Evolutionary conservation across 768 basidiomycete species (phyloP).

Genomic region (Boletus rubropictus): DNA sequence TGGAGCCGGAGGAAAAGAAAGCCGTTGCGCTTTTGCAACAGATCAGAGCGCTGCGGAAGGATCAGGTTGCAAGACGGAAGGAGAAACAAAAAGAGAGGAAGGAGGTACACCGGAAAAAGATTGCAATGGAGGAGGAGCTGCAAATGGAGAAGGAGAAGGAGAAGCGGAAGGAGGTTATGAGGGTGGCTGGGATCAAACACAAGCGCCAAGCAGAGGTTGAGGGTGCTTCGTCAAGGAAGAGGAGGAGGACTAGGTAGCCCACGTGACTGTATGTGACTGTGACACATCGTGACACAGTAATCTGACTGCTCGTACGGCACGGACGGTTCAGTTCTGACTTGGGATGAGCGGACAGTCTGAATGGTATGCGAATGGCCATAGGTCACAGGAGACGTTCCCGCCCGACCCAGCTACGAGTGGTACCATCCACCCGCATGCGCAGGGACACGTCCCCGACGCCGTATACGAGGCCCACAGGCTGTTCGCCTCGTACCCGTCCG

Average conservation of each 20-base stretch:
- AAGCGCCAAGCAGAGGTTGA: conserved; percentile 60
- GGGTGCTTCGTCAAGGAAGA: conserved; percentile 46
- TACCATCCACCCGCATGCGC: conserved; percentile 5
- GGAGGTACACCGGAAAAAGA: conserved; percentile 61
- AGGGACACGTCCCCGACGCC: conserved; percentile 36
- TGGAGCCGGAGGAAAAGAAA: conserved; percentile 93
- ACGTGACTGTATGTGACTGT: conserved; percentile 17
- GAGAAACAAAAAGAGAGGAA: conserved; percentile 85
- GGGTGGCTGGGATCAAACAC: conserved; percentile 60
- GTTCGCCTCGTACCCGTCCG: conserved; percentile 64
- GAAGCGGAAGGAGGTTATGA: conserved; percentile 73
- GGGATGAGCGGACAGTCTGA: conserved; percentile 24
- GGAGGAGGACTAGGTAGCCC: conserved; percentile 37
- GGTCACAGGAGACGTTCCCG: conserved; percentile 11
- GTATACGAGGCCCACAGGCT: conserved; percentile 66
- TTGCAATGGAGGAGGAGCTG: conserved; percentile 60
- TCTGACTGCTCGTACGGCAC: background rate
- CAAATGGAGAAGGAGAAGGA: conserved; percentile 68
- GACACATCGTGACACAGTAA: conserved; percentile 15
- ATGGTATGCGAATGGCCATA: conserved; percentile 22
- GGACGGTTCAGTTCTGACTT: conserved; percentile 4
- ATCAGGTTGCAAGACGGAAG: conserved; percentile 69
- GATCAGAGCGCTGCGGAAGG: conserved; percentile 86
- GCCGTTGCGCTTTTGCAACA: conserved; percentile 90
- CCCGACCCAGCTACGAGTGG: conserved; percentile 5